phyloP scores from a whole-genome alignment of 129 eudicot genomes.

The Flaveria trinervia region DNA sequence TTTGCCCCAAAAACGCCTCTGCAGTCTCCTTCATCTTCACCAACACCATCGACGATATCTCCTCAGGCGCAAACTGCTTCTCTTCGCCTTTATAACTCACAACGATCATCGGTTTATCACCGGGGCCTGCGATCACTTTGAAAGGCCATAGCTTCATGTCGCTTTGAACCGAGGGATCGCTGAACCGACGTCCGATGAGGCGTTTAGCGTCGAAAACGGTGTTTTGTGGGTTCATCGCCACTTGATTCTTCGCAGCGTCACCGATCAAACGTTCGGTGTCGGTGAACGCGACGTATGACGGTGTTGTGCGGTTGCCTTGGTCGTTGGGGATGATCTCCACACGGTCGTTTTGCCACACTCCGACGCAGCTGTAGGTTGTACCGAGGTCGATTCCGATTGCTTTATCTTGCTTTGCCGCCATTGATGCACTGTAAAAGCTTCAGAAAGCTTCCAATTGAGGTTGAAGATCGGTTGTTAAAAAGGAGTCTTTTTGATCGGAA shows the following conservation, averaged over 20 bases:
- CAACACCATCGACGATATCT: slow-evolving; percentile 71
- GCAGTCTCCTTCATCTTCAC: slow-evolving; percentile 65
- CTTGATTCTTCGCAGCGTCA: slow-evolving; percentile 80
- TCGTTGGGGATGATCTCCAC: slow-evolving; percentile 84
- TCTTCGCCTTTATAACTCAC: slow-evolving; percentile 65
- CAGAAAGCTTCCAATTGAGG: not conserved
- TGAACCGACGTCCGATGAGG: slow-evolving; percentile 59
- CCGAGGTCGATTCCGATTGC: slow-evolving; percentile 85
- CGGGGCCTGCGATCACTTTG: slow-evolving; percentile 59
- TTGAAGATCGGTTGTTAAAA: not conserved
- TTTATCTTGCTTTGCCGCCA: slow-evolving; percentile 47
- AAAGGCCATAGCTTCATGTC: slow-evolving; percentile 87
- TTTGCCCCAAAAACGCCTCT: slow-evolving; percentile 56
- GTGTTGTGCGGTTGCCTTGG: slow-evolving; percentile 83
- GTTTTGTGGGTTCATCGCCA: slow-evolving; percentile 77
- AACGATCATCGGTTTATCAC: slow-evolving; percentile 67
- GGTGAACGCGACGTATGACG: slow-evolving; percentile 81
- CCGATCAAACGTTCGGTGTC: slow-evolving; percentile 74
- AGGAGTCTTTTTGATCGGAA: not conserved
- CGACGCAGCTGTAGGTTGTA: slow-evolving; percentile 85
- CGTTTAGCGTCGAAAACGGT: slow-evolving; percentile 83
- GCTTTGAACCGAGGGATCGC: slow-evolving; percentile 64
- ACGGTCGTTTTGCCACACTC: slow-evolving; percentile 80
- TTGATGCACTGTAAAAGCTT: slow-evolving; percentile 14
- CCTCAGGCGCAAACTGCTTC: slow-evolving; percentile 66